Evolutionary conservation across 2,329 filamentous ascomycete species (phyloP).

Genomic region (Grosmannia serpens): DNA sequence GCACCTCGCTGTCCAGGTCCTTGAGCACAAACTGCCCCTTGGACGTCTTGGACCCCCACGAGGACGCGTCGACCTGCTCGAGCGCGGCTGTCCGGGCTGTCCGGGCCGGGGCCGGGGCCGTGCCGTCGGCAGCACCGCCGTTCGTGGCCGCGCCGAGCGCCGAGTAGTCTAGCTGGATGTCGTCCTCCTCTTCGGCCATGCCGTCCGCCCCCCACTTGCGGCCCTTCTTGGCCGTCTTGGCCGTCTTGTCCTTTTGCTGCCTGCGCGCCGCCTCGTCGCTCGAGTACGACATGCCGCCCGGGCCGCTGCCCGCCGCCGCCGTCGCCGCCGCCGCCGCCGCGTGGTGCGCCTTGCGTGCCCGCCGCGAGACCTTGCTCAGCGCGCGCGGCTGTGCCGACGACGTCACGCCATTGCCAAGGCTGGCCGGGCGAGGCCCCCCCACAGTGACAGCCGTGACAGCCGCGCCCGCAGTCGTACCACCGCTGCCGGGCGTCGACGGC

Average conservation of each 20-base stretch:
- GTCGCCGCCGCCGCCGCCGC: conserved; percentile 47
- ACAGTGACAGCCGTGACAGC: no score
- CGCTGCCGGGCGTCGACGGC: conserved; percentile 58
- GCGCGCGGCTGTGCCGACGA: conserved; percentile 65
- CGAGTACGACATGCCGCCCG: conserved; percentile 45
- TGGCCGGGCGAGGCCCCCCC: conserved; percentile 22
- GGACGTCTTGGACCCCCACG: conserved; percentile 80
- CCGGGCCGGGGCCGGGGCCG: no score
- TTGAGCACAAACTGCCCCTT: conserved; percentile 91
- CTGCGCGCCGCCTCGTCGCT: conserved; percentile 64
- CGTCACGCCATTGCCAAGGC: conserved; percentile 20
- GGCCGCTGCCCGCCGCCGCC: no score
- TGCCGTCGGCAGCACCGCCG: conserved; percentile 31
- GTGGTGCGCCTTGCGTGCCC: conserved; percentile 61
- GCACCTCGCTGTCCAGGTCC: conserved; percentile 86
- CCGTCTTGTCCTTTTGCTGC: conserved; percentile 18
- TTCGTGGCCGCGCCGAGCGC: conserved; percentile 43
- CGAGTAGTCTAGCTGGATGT: conserved; percentile 85
- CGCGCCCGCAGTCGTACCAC: no score
- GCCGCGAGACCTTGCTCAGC: conserved; percentile 64
- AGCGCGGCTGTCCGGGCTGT: conserved; percentile 41
- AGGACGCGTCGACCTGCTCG: conserved; percentile 63
- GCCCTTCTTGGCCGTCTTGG: conserved; percentile 63
- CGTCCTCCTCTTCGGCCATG: conserved; percentile 72
- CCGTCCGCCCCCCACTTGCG: conserved; percentile 90